Base-by-base conservation (phyloP, 148 eudicot genomes). In the Camellia sinensis region DNA sequence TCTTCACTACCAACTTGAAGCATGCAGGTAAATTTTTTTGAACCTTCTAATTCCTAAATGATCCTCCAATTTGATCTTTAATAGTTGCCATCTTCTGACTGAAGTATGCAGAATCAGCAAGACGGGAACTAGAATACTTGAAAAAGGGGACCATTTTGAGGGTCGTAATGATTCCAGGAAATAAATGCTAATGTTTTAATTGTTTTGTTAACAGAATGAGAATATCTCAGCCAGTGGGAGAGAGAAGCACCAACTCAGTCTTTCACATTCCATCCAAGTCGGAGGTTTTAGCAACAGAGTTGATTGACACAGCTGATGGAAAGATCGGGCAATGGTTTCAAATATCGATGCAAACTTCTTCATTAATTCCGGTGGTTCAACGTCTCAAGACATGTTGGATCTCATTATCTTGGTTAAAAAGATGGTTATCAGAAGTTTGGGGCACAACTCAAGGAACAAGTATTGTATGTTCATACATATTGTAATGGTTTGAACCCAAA, bases 1-100 rank as follows among this genome's bases (percentile, higher is more conserved):
- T 88, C 95, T 65, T 78, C 93, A 3, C 89, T 95, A 70, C 98
- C 98, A 63, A 95, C 91, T 76, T 95, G 85, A 89, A 83, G 88
- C 88, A 85, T 69, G 85, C 83, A 71, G 68, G 21, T 71, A 68
- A 29, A 29, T 11, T 5, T 44, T 18, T 53, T 66, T 64, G 3
- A 77, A 77, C 4, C 8, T 62, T 22, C 21, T 29, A 14, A 73
- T 43, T 41, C 19, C 64, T 56, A 17, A 10, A 53, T 71, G 75
- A 19, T 19, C 41, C 41, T 15, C 37, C 45, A 61, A 14, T 46
- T 74, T 44, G 54, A 4, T 29, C 50, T 56, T 46, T 3, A 13
- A 48, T 2, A 64, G 18, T 6, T 8, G 86, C 80, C 61, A 84
- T 80, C 5, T 77, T 81, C 60, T 62, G 52, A 21, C 61, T 81